Conservation (phyloP, 345 rosid genomes). For the Boechera retrofracta region DNA sequence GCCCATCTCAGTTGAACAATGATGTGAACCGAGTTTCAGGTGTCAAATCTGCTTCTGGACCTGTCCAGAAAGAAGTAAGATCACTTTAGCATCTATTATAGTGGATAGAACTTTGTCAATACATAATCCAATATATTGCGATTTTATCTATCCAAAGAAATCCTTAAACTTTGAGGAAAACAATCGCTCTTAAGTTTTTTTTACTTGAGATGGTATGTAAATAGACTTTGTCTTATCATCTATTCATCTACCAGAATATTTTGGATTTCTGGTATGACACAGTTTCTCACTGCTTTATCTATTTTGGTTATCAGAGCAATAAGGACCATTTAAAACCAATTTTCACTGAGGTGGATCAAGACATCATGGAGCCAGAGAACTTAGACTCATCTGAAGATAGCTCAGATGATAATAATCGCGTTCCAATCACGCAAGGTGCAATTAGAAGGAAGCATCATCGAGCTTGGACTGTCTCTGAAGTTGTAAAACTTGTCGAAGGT, state of each 20-base stretch:
- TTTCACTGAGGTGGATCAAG: constrained; percentile 46
- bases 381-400: constrained; percentile 54
- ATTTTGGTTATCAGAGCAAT: constrained; percentile 47
- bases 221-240: background rate
- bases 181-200: background rate
- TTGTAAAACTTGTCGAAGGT: constrained; percentile 82
- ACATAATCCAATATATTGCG: background rate
- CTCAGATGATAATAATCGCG: constrained; percentile 53
- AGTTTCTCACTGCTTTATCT: constrained; percentile 25
- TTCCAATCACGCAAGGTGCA: constrained; percentile 62
- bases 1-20: constrained; percentile 46
- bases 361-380: constrained; percentile 46
- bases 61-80: constrained; percentile 55
- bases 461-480: constrained; percentile 94
- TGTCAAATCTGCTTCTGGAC: constrained; percentile 50
- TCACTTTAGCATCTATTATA: background rate
- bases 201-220: background rate
- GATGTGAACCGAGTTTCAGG: constrained; percentile 45
- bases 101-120: background rate
- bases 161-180: constrained; percentile 1
- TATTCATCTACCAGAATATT: background rate
- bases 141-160: background rate
- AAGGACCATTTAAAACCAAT: constrained; percentile 37
- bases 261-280: constrained; percentile 25
- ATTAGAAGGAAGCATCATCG: constrained; percentile 87